phyloP scores from a whole-genome alignment of 2,329 filamentous ascomycete species.

The Penicillium sp. region DNA sequence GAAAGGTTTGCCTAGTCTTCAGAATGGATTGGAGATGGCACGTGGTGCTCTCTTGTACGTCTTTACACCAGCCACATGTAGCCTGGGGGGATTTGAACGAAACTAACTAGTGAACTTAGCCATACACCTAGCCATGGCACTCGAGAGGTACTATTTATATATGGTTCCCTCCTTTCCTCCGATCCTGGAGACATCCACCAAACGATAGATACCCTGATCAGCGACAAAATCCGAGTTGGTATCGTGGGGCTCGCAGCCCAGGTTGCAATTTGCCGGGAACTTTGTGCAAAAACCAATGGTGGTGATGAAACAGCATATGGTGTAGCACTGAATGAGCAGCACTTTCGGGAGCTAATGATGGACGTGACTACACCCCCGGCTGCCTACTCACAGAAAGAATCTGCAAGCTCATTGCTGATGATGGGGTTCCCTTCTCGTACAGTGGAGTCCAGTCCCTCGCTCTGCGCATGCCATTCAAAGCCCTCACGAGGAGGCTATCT shows the following conservation, averaged over 20 bases:
- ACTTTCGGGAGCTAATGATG: slow-evolving; percentile 87
- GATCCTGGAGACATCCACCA: slow-evolving; percentile 95
- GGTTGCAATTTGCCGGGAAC: slow-evolving; percentile 85
- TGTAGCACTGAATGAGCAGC: slow-evolving; percentile 80
- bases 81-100: background rate
- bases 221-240: slow-evolving; percentile 80
- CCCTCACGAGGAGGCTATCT: slow-evolving; percentile 81
- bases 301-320: slow-evolving; percentile 71
- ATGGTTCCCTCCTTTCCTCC: slow-evolving; percentile 82
- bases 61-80: background rate
- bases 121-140: slow-evolving; percentile 93
- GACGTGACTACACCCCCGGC: slow-evolving; percentile 85
- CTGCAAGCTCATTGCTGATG: slow-evolving; percentile 68
- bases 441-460: slow-evolving; percentile 67
- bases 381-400: slow-evolving; percentile 60
- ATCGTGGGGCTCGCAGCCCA: slow-evolving; percentile 89
- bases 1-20: slow-evolving; percentile 74
- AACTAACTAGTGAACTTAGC: slow-evolving; percentile 42
- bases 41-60: slow-evolving; percentile 79
- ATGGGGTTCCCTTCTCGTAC: slow-evolving; percentile 96
- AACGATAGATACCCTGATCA: slow-evolving; percentile 74
- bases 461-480: slow-evolving; percentile 88
- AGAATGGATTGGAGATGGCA: slow-evolving; percentile 95
- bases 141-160: slow-evolving; percentile 85
- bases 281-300: slow-evolving; percentile 82